Evolutionary conservation across 2,329 filamentous ascomycete genomes (phyloP).

Genomic region (Ophiobolus disseminans): DNA sequence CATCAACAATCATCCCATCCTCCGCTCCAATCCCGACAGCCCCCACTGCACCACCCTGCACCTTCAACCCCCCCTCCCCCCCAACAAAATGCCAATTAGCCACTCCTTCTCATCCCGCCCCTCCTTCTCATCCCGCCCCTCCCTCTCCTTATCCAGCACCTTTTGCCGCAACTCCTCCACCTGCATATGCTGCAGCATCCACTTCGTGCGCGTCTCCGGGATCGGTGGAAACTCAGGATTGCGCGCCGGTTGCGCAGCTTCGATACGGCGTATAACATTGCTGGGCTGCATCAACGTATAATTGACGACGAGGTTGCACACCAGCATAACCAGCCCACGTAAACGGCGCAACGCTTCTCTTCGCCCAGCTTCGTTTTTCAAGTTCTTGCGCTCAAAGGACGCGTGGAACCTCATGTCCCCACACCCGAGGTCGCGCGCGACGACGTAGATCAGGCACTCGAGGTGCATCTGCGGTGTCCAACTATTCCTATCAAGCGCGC

Average conservation of each 20-base stretch:
- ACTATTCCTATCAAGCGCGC: neutral
- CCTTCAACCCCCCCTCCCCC: constrained; percentile 1
- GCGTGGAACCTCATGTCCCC: neutral
- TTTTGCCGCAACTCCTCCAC: constrained; percentile 3
- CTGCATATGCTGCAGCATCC: neutral
- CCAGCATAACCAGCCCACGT: constrained; percentile 8
- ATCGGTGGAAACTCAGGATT: constrained; percentile 1
- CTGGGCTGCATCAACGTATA: constrained; percentile 7
- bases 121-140: constrained; percentile 2
- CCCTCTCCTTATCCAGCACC: constrained; percentile 6
- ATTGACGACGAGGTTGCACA: constrained; percentile 1
- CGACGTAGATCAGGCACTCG: constrained; percentile 10
- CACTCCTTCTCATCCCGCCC: constrained; percentile 9
- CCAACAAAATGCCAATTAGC: constrained; percentile 7
- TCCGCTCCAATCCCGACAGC: neutral
- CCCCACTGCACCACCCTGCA: neutral
- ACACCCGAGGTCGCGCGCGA: constrained; percentile 1
- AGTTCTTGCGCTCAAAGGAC: constrained; percentile 2
- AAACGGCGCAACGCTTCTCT: neutral
- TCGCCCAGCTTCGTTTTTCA: constrained; percentile 5
- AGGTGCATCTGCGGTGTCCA: neutral
- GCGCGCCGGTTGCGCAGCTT: neutral
- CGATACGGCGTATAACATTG: constrained; percentile 2
- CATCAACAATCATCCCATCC: neutral
- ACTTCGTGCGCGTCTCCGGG: constrained; percentile 2